Percentiles rank a stretch among this genome's conserved stretches.
phyloP scores from a whole-genome alignment of 23 red algal genomes.

The Gracilaria caudata region DNA sequence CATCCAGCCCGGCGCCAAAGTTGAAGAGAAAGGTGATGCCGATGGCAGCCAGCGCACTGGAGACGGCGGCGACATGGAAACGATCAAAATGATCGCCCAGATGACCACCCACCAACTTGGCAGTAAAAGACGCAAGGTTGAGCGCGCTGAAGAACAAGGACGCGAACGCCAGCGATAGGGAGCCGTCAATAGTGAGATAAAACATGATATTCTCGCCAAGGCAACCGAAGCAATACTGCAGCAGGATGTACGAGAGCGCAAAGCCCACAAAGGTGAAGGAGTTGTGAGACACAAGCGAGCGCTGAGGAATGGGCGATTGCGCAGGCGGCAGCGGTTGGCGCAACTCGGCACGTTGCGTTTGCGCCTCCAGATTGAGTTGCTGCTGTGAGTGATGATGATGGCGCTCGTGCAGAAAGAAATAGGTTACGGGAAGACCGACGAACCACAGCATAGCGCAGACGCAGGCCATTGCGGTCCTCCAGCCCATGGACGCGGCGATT shows the following conservation, averaged over 20 bases:
- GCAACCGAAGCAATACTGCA: conserved; percentile 91
- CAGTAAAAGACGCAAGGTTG: conserved; percentile 86
- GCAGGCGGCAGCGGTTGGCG: background rate
- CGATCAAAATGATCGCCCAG: conserved; percentile 91
- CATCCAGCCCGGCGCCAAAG: conserved; percentile 24
- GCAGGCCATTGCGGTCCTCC: conserved; percentile 75
- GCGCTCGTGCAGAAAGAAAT: conserved; percentile 64
- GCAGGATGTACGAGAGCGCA: conserved; percentile 76
- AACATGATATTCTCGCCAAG: conserved; percentile 96
- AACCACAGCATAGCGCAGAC: conserved; percentile 66
- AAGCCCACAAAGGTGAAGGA: conserved; percentile 74
- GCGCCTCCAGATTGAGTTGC: background rate
- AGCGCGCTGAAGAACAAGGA: conserved; percentile 87
- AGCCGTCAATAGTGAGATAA: conserved; percentile 81
- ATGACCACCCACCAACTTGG: conserved; percentile 91
- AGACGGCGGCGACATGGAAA: conserved; percentile 61
- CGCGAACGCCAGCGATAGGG: conserved; percentile 53
- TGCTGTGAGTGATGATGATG: background rate
- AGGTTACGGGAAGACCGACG: conserved; percentile 71
- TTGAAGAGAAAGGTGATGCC: conserved; percentile 81
- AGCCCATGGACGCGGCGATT: conserved; percentile 65
- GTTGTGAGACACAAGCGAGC: conserved; percentile 13
- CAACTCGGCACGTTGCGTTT: background rate
- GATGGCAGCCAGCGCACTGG: conserved; percentile 58
- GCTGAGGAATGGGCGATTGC: background rate